These are phyloP conservation scores for Russula ochroleuca DNA, from an alignment of 768 basidiomycete species.

Conservation along the genomic window DNA sequence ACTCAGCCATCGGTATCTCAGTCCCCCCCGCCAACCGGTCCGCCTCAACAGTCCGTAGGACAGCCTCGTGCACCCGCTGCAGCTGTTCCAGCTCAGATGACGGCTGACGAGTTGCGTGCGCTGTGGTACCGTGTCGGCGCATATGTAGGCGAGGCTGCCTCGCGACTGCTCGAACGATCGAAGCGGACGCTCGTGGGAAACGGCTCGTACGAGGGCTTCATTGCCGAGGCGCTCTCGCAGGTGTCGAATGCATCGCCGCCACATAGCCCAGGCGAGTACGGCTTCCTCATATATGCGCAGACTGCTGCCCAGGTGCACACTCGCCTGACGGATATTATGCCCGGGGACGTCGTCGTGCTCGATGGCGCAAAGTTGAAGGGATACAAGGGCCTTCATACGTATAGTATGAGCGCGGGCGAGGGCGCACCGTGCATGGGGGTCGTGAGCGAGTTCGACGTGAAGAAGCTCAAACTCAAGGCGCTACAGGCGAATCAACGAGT, in stretches of 20 bases:
- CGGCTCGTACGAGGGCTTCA: conserved; percentile 77
- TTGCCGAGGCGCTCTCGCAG: conserved; percentile 57
- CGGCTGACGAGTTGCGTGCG: conserved; percentile 62
- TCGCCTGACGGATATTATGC: conserved; percentile 74
- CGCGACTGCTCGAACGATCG: conserved; percentile 64
- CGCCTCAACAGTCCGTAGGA: conserved; percentile 2
- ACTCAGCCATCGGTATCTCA: conserved; percentile 29
- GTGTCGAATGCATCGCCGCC: conserved; percentile 57
- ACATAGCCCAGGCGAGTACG: conserved; percentile 46
- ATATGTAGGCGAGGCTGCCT: conserved; percentile 67
- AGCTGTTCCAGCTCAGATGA: conserved; percentile 29
- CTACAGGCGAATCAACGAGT: conserved; percentile 87
- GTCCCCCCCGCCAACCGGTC: conserved; percentile 27
- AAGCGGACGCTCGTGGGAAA: conserved; percentile 78
- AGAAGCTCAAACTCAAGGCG: conserved; percentile 81
- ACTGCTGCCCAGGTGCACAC: conserved; percentile 61
- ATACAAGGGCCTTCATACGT: conserved; percentile 71
- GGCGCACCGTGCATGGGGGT: conserved; percentile 64
- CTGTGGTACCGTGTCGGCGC: conserved; percentile 74
- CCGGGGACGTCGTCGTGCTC: conserved; percentile 78
- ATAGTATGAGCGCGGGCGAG: conserved; percentile 55
- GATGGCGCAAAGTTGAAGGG: conserved; percentile 76
- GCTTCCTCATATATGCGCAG: conserved; percentile 75
- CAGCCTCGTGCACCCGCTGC: conserved; percentile 3
- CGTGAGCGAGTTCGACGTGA: conserved; percentile 75